Conservation (phyloP, 441 rosid genomes). For the Populus trichocarpa region DNA sequence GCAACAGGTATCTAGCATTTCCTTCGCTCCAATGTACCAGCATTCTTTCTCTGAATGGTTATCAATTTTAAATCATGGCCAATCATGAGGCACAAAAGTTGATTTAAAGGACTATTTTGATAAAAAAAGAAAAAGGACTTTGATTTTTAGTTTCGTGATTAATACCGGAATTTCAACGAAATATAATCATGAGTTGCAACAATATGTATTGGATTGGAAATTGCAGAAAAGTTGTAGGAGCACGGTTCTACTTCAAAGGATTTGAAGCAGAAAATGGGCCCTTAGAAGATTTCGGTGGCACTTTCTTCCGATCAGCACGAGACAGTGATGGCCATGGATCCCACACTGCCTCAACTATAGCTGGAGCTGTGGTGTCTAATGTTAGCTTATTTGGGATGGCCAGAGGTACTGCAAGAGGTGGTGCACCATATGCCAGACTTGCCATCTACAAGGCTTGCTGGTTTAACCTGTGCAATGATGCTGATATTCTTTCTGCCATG, state of each 20-base stretch:
- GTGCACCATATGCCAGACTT: constrained; percentile 45
- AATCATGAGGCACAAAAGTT: not conserved
- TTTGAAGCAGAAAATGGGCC: constrained; percentile 41
- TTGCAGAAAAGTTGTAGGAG: constrained; percentile 48
- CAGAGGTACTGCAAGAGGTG: constrained; percentile 43
- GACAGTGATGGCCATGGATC: constrained; percentile 50
- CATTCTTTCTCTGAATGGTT: not conserved
- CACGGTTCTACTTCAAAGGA: constrained; percentile 39
- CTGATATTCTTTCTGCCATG: constrained; percentile 39
- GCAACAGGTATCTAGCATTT: constrained; percentile 31
- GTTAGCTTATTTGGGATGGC: constrained; percentile 43
- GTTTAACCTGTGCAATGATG: constrained; percentile 35
- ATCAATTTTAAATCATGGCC: not conserved
- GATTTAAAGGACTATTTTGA: not conserved
- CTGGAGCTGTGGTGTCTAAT: constrained; percentile 31
- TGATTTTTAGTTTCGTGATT: not conserved
- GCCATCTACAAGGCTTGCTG: constrained; percentile 56
- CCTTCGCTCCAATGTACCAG: not conserved
- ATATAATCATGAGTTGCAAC: not conserved
- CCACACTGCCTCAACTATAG: constrained; percentile 45
- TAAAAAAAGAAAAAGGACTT: not conserved
- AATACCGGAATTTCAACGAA: not conserved
- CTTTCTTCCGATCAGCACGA: constrained; percentile 40
- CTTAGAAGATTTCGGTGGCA: constrained; percentile 26
- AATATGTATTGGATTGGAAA: constrained; percentile 3